Base-by-base conservation (phyloP, 768 basidiomycete genomes). In the Leccinum sublutescens region DNA sequence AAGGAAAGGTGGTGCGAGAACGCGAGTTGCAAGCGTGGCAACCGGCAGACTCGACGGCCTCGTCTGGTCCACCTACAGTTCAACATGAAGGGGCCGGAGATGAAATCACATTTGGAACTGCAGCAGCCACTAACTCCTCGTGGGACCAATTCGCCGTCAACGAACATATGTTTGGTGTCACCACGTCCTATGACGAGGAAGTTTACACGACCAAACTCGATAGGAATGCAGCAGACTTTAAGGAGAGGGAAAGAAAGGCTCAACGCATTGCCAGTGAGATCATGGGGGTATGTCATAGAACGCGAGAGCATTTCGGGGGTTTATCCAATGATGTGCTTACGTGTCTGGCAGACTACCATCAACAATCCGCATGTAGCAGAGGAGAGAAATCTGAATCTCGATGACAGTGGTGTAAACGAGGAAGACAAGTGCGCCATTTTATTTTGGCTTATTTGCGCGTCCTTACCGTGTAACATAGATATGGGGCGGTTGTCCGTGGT, bases 71-170 rank as follows among this genome's bases (percentile, higher is more conserved):
- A 33, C 62, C 72, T 23, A 64, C 68, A 40, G 57, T 63, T 9
- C 68, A 66, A 49, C 66, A 66, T 21, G 71, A 71, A 31, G 68
- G 68, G 2, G 72, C 71, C 52, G 79, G 78, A 45, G 91, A 92
- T 68, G 90, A 91, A 33, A 59, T 82, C 57, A 91, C 89, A 0
- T 93, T 92, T 64, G 88, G 85, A 4, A 68, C 80, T 15, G 80
- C 80, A 11, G 74, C 80, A 15, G 72, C 65, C n/a, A 66, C 66
- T 48, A 77, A 75, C 58, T 70, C 75, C 29, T 68, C 79, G 2
- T 95, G 95, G 93, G 95, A 99, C 74, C 94, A 97, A 74, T 99
- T 96, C 66, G 87, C 87, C 19, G 92, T 80, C 45, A 99, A 98
- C 74, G 96, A 98, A 75, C 81, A 89, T 66, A 80, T 93, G 56